Evolutionary conservation across 2,329 filamentous ascomycete genomes (phyloP), one percentile per base, ranked within the genome.

Genomic region (Fusarium sp.): DNA sequence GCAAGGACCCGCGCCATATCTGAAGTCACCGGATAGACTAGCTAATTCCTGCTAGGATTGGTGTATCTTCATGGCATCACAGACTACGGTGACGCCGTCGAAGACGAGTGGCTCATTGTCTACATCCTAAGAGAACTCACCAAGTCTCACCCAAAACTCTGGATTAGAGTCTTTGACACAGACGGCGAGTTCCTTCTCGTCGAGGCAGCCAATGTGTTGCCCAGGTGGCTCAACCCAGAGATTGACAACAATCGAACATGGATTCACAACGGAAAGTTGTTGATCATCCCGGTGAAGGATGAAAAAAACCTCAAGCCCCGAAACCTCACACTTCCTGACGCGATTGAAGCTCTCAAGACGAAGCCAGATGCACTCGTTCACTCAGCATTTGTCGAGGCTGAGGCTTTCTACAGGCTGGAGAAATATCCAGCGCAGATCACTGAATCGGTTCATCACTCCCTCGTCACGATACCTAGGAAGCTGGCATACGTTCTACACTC

Each of bases 51-150:
- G 40, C 16, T 14, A 86, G 86, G 84, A 1, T 76, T 88, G 8
- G 76, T 83, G n/a, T 89, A 90, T 68, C 85, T 99, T 6, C 86
- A 88, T 68, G 95, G 95, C 18, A 83, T 85, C 56, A 96, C 93
- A 1, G 92, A 95, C 77, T 98, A 93, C 75, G 94, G 95, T 8
- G 96, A 99, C 79, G 96, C 93, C 0, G 90, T 98, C 4, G 95
- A 97, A 75, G 96, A 99, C 74, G 96, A 99, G 82, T 99, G 96
- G 96, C 86, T 98, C 6, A 90, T 98, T 64, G 94, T 98, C 18
- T 97, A 94, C 80, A 82, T 98, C 5, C 83, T 99, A 29, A 89
- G 92, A 46, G 91, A 97, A 79, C 81, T 98, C 72, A 94, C 90
- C 72, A 91, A 85, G 72, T 84, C 86, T 36, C 92, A 92, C 73